Evolutionary conservation across 2,329 filamentous ascomycete genomes (phyloP), one percentile per base, ranked within the genome.

Genomic region (Colletotrichum shisoi): DNA sequence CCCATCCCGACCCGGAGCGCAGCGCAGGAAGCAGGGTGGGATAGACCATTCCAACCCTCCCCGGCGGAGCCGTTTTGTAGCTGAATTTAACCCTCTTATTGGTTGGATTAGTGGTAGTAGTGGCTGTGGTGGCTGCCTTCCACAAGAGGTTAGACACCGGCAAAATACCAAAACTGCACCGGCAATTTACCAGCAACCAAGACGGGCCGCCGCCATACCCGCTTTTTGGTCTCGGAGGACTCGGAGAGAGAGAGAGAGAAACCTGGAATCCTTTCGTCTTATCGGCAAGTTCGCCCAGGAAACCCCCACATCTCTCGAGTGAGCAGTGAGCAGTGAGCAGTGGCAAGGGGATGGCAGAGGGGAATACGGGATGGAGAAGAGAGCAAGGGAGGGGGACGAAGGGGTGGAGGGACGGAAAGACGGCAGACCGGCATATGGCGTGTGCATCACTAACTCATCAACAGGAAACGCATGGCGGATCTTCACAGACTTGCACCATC

Each of bases 141-240:
- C n/a, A n/a, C n/a, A n/a, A n/a, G n/a, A n/a, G n/a, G n/a, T n/a
- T n/a, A n/a, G n/a, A n/a, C n/a, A n/a, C n/a, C n/a, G n/a, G n/a
- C n/a, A n/a, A n/a, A n/a, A n/a, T n/a, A n/a, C n/a, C n/a, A n/a
- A n/a, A n/a, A n/a, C n/a, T n/a, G n/a, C n/a, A n/a, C n/a, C n/a
- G n/a, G n/a, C n/a, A n/a, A n/a, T n/a, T n/a, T n/a, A n/a, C n/a
- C n/a, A n/a, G n/a, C n/a, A n/a, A n/a, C n/a, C n/a, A 56, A n/a
- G 61, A 64, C 61, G 61, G 64, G 53, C 61, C 61, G 48, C 59
- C 42, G 24, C 4, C 24, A 45, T 51, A 51, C 24, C 61, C 61
- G 61, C 64, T 56, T 52, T 31, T 45, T 15, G 15, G 24, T 54
- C 64, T 64, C 64, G 64, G 64, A 59, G 54, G 31, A 34, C 61